Conservation (phyloP, 805 yeast species). For the Metschnikowia colocasiae region DNA sequence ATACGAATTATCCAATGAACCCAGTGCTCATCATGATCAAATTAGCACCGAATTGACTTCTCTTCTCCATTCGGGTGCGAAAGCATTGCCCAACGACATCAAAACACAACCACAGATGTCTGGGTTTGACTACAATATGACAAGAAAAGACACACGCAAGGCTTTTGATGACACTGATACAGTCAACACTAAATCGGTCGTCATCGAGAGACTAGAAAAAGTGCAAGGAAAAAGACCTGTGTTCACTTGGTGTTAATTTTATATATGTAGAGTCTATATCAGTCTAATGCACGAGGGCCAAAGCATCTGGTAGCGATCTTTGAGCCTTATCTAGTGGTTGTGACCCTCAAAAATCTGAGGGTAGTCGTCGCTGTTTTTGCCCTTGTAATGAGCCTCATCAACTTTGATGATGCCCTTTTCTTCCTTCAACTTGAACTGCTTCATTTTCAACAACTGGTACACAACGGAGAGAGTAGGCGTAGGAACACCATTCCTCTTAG, state of each 20-base stretch:
- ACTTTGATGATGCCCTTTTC: constrained; percentile 36
- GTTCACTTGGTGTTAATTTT: constrained; percentile 54
- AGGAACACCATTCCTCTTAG: constrained; percentile 13
- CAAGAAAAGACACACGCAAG: constrained; percentile 8
- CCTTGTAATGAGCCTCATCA: constrained; percentile 12
- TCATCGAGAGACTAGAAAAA: constrained; percentile 57
- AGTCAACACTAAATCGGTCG: constrained; percentile 42
- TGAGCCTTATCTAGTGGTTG: neutral
- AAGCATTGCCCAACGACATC: neutral
- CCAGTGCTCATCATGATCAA: neutral
- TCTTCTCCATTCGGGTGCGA: neutral
- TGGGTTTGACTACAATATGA: constrained; percentile 24
- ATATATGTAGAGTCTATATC: neutral
- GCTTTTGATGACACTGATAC: neutral
- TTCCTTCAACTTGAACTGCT: constrained; percentile 63
- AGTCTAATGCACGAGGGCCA: neutral
- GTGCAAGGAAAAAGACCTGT: constrained; percentile 57
- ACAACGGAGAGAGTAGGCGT: constrained; percentile 60
- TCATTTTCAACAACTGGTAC: constrained; percentile 56
- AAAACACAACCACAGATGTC: constrained; percentile 13
- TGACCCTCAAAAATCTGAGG: constrained; percentile 16
- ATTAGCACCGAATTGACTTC: neutral
- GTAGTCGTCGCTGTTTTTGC: constrained; percentile 16
- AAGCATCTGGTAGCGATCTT: neutral
- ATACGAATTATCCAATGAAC: constrained; percentile 14